Conservation (phyloP, 176 grass and related monocot species). For the Hyparrhenia diplandra region DNA sequence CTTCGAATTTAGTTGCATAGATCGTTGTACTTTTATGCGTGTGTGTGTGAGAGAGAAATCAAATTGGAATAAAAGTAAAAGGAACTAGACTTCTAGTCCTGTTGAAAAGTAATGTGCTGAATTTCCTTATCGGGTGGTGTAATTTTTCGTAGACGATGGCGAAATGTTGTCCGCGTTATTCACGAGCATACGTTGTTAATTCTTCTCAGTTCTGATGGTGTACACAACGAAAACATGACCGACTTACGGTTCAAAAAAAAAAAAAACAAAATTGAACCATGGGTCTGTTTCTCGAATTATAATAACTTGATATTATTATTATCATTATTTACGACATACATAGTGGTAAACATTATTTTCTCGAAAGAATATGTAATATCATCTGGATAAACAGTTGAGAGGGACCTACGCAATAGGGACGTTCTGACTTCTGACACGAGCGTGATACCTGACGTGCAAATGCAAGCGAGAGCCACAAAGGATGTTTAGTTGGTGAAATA, state of each 20-base stretch:
- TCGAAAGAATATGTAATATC: too few relatives aligned
- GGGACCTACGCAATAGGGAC: neutral
- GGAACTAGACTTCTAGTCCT: neutral
- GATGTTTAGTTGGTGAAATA: too few relatives aligned
- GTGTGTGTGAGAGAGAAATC: neutral
- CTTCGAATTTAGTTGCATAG: too few relatives aligned
- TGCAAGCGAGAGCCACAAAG: slow-evolving; percentile 6
- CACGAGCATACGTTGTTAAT: neutral
- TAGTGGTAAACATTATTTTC: too few relatives aligned
- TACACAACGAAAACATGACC: neutral
- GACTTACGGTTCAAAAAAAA: neutral
- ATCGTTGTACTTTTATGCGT: neutral
- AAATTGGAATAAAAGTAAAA: neutral
- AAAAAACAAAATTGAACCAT: neutral
- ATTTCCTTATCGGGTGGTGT: neutral
- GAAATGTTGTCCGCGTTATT: neutral
- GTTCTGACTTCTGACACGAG: neutral
- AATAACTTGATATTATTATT: too few relatives aligned
- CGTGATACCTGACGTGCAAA: neutral
- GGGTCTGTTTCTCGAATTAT: neutral
- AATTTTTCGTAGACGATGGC: neutral
- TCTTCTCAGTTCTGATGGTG: neutral
- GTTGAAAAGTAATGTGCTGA: neutral
- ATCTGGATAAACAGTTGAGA: neutral
- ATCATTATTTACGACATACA: too few relatives aligned